phyloP scores from a whole-genome alignment of 2,329 filamentous ascomycete species.

The Epichloe hybrida region DNA sequence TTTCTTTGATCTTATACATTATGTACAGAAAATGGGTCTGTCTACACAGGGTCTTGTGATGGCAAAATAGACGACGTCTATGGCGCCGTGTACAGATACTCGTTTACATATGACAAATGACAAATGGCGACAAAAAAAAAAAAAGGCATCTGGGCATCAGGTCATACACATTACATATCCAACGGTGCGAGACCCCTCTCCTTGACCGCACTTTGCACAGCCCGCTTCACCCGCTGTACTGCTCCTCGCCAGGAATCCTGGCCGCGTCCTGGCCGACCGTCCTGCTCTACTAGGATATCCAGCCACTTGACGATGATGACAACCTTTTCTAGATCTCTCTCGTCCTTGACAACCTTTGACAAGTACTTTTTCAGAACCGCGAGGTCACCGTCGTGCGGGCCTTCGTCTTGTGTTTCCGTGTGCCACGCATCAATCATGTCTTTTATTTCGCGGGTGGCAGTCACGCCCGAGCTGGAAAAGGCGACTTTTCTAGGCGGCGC shows the following conservation, averaged over 20 bases:
- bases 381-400: conserved; percentile 69
- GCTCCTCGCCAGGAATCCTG: conserved; percentile 33
- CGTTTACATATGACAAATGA: background rate
- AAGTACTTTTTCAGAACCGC: conserved; percentile 63
- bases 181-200: conserved; percentile 46
- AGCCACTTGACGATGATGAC: conserved; percentile 57
- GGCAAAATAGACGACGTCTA: no score
- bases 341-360: conserved; percentile 55
- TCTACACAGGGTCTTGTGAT: no score
- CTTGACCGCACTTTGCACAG: conserved; percentile 41
- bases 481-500: conserved; percentile 29
- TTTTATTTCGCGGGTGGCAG: conserved; percentile 47
- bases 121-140: background rate
- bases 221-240: conserved; percentile 29
- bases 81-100: no score
- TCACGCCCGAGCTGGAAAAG: conserved; percentile 31
- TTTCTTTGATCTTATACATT: background rate
- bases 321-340: conserved; percentile 66
- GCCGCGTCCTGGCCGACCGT: conserved; percentile 22
- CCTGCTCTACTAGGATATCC: conserved; percentile 39
- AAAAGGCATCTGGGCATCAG: background rate
- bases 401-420: conserved; percentile 53
- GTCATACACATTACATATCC: conserved; percentile 17
- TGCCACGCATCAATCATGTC: conserved; percentile 68
- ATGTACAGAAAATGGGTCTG: background rate